Base-by-base conservation (phyloP, 257 asterid species). In the Prunella vulgaris region DNA sequence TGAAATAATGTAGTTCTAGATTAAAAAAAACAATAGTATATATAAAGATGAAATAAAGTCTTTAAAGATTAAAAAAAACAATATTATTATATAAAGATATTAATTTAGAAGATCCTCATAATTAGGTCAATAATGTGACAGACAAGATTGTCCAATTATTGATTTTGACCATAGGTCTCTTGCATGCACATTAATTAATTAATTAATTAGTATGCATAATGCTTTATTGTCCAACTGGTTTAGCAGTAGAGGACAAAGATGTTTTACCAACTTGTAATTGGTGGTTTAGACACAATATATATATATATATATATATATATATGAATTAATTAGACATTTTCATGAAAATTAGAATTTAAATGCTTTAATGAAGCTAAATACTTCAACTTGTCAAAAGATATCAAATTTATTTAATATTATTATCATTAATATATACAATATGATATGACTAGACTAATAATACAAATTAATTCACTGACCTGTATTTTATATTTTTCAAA, bases 101-200 rank as follows among this genome's bases (percentile, higher is more conserved):
- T 30, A 21, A 24, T 64, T 20, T 27, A 38, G 52, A 60, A 56
- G 67, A 69, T 70, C 79, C 76, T 70, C 62, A 42, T 69, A 69
- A 58, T 66, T 59, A 69, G 71, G 77, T 78, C 60, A 78, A 69
- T 74, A 58, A 78, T 74, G 40, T 10, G 60, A 30, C 46, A n/a
- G 71, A 78, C 71, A 74, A 70, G 24, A 70, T 61, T 18, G 67
- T 22, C 59, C 53, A 22, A 64, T 69, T 38, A 48, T 69, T 73
- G 49, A 64, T 64, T 22, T 68, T 37, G 56, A 49, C 69, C 48
- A 48, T 71, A 58, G 14, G 59, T 35, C 58, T 56, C 28, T 33
- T 48, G 17, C 52, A 44, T 40, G 49, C 13, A 40, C 56, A 52
- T 74, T 24, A 27, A 53, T 60, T 57, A 32, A 60, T 67, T 65